Evolutionary conservation across 176 grass and related monocot species (phyloP), one percentile per base, ranked within the genome.

Genomic region (Paspalum notatum): DNA sequence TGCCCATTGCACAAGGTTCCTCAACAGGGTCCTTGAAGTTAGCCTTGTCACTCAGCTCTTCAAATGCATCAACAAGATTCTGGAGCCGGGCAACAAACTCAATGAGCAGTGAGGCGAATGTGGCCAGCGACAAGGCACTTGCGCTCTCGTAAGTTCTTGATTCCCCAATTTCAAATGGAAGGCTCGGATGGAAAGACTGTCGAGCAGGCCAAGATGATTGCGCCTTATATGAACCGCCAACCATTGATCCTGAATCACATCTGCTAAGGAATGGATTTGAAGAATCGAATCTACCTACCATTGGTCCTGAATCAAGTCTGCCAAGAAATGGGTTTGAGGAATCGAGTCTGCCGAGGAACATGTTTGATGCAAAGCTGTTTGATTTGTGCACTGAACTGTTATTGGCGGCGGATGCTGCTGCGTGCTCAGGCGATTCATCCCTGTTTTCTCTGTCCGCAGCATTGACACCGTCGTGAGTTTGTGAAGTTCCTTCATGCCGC

Each of bases 61-160:
- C 82, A 49, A 95, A 86, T 27, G 96, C 92, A 86, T 91, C 82
- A 26, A 90, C 90, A 41, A 95, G 76, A 71, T 93, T 98, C 62
- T 89, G 78, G 52, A 98, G 88, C 66, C 95, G 87, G 2, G 92
- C 92, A 25, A 95, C 96, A 55, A 95, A 93, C 71, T 98, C 92
- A 47, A 95, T 91, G 76, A 98, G 92, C 20, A 95, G 96, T 12
- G 96, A 98, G 18, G 92, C 84, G 49, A 95, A 98, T 8, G 95
- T 91, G n/a, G 88, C 95, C 74, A 98, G 81, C 11, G 90, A 93
- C 88, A 95, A 48, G 63, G 95, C 88, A 68, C 96, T 93, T 12
- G 96, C 90, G 80, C 96, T 98, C 75, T 91, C 92, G 38, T 98
- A 93, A 21, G 84, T 88, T 91, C 66, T 87, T 43, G 86, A 81